Conservation (phyloP, 495 filamentous ascomycete species). For the Cercophora sp. region DNA sequence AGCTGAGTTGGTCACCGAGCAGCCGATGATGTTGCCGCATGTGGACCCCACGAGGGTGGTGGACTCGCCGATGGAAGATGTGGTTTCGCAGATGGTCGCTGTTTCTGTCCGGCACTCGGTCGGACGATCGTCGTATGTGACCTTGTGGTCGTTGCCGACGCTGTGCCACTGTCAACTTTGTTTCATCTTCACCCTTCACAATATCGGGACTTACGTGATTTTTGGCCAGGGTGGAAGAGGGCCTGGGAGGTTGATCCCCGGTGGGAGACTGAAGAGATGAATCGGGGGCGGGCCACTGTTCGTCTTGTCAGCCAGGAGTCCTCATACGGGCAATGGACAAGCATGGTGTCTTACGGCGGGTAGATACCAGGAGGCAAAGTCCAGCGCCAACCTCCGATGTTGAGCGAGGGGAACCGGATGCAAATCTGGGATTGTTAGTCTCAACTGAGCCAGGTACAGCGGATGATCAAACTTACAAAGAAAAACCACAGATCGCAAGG, state of each 20-base stretch:
- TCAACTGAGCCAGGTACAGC: too few species aligned
- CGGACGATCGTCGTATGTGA: neutral
- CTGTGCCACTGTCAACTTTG: too few species aligned
- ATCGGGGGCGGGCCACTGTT: neutral
- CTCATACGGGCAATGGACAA: neutral
- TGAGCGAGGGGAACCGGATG: neutral
- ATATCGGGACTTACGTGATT: too few species aligned
- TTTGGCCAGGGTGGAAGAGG: neutral
- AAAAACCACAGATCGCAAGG: too few species aligned
- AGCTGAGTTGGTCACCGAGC: neutral
- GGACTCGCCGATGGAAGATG: neutral
- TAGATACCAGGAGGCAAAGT: neutral
- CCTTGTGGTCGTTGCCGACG: too few species aligned
- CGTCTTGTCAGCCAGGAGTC: neutral
- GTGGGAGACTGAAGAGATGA: neutral
- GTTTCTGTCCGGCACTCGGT: neutral
- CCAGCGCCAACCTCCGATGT: neutral
- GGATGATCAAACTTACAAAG: too few species aligned
- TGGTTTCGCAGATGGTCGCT: neutral
- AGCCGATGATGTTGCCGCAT: neutral
- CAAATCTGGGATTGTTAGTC: too few species aligned
- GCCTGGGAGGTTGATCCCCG: neutral
- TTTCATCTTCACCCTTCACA: too few species aligned
- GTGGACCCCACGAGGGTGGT: neutral
- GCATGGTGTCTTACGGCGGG: neutral